Evolutionary conservation across 306 rosid species (phyloP).

Genomic region (Geum urbanum): DNA sequence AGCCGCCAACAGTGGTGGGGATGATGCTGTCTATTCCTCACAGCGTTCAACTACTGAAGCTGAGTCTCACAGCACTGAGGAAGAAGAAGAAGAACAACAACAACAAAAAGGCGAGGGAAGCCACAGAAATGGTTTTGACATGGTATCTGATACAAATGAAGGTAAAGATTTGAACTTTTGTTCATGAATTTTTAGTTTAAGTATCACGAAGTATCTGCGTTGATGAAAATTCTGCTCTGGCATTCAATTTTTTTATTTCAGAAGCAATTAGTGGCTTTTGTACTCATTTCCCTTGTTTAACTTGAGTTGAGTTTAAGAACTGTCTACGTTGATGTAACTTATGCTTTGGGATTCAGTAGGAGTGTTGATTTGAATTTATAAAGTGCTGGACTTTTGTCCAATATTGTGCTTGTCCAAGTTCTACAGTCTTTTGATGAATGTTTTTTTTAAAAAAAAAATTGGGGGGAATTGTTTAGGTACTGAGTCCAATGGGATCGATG

Average conservation of each 20-base stretch:
- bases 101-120: neutral
- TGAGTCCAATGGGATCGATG: conserved; percentile 12
- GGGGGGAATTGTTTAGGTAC: conserved; percentile 23
- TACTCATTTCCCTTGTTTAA: neutral
- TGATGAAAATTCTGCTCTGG: neutral
- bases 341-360: neutral
- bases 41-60: conserved; percentile 2
- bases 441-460: neutral
- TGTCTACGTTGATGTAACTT: too few relatives aligned
- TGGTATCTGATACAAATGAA: conserved; percentile 18
- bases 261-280: neutral
- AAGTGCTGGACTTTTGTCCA: neutral
- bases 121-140: conserved; percentile 5
- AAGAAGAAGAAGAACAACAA: neutral
- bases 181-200: neutral
- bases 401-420: neutral
- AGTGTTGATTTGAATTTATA: neutral
- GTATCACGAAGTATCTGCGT: too few relatives aligned
- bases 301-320: too few relatives aligned
- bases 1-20: neutral
- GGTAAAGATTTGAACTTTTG: conserved; percentile 6
- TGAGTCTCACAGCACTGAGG: neutral
- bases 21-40: conserved; percentile 16
- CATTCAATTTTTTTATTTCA: neutral
- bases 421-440: conserved; percentile 8